Percentiles rank a stretch among this genome's conserved stretches.
phyloP scores from a whole-genome alignment of 2,329 filamentous ascomycete genomes.

The Penicillium nordicum region DNA sequence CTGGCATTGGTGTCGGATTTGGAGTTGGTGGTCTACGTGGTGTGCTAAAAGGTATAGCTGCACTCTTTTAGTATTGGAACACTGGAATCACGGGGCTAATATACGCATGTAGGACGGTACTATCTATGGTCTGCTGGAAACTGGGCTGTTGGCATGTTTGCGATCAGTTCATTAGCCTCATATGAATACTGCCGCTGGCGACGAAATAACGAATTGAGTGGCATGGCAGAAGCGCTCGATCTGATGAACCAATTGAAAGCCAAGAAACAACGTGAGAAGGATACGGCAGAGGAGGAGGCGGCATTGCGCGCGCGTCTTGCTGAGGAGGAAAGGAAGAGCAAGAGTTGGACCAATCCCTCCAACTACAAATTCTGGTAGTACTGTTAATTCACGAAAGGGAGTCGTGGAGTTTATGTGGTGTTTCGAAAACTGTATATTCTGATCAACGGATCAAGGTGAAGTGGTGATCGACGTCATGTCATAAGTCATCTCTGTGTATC shows the following conservation, averaged over 20 bases:
- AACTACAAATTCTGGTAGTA: constrained; percentile 49
- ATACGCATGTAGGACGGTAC: constrained; percentile 41
- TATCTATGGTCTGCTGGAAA: constrained; percentile 68
- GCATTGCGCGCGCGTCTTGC: constrained; percentile 29
- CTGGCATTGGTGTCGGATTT: constrained; percentile 77
- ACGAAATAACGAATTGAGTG: constrained; percentile 69
- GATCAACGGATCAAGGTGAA: constrained; percentile 12
- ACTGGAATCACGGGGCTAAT: constrained; percentile 1
- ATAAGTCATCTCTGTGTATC: constrained; percentile 27
- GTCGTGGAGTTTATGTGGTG: constrained; percentile 33
- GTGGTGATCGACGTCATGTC: constrained; percentile 16
- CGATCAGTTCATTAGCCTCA: constrained; percentile 64
- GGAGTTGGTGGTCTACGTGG: constrained; percentile 70
- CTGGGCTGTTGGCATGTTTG: constrained; percentile 79
- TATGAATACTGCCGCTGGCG: constrained; percentile 83
- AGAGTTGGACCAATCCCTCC: constrained; percentile 43
- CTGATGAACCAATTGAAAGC: constrained; percentile 71
- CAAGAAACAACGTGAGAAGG: constrained; percentile 56
- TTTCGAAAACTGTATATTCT: constrained; percentile 24
- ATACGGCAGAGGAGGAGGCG: constrained; percentile 38
- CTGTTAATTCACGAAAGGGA: constrained; percentile 23
- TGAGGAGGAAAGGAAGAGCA: constrained; percentile 41
- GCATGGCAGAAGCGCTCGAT: constrained; percentile 82
- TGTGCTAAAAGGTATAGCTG: constrained; percentile 65
- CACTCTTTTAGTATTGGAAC: background rate